Evolutionary conservation across 345 rosid species (phyloP), one percentile per base, ranked within the genome.

Genomic region (Combretum micranthum): DNA sequence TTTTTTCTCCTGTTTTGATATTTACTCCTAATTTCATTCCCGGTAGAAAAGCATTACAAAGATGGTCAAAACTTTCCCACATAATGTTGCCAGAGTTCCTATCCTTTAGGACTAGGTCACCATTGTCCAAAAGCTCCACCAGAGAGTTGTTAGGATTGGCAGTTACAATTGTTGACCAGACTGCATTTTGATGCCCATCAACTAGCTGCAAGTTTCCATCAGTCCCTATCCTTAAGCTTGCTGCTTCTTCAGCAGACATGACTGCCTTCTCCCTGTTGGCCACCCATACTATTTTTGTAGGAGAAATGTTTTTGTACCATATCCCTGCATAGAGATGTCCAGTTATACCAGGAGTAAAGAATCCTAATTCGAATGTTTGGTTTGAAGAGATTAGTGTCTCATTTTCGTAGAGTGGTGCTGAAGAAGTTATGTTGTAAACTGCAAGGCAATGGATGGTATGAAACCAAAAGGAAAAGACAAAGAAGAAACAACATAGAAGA

Each of bases 31-130:
- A 14, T 52, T 63, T 65, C 82, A 77, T 77, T 22, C 45, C 72
- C 4, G 78, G 72, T 15, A 77, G 59, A 46, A 74, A 15, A 13
- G 78, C 74, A 52, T 77, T 79, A 2, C 71, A 64, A 5, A 76
- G 82, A 51, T 68, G 15, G 55, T 71, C 79, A 51, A 74, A 77
- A 50, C 78, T 73, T 49, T 74, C 72, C 82, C 82, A 77, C 25
- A 74, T 4, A n/a, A 20, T 52, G 17, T 17, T 61, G 8, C 57
- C 57, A 42, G 15, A n/a, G n/a, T n/a, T n/a, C n/a, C n/a, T n/a
- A n/a, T n/a, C n/a, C n/a, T n/a, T n/a, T n/a, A n/a, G n/a, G n/a
- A n/a, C n/a, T n/a, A n/a, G n/a, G n/a, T n/a, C n/a, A n/a, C n/a
- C n/a, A n/a, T n/a, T n/a, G n/a, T 56, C 82, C 49, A 71, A 49